Base-by-base conservation (phyloP, 1,139 yeast species). In the Suhomyces bokatorum region DNA sequence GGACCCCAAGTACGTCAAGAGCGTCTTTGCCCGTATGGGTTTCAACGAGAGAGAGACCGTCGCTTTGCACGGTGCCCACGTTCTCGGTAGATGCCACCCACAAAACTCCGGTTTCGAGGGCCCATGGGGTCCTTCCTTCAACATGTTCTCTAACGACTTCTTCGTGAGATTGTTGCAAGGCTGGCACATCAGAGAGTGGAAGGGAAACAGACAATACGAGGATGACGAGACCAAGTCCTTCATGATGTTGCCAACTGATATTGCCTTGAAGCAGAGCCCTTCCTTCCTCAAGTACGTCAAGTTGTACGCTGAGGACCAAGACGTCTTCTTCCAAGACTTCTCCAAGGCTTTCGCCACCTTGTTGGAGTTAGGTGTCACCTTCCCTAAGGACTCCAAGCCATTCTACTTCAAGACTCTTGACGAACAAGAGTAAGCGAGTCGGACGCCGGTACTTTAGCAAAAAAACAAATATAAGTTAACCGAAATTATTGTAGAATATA, bases 71-170 rank as follows among this genome's bases (percentile, higher is more conserved):
- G 97, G 97, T 52, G 96, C 96, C 32, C 97, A 90, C 66, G 81
- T 87, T 49, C 75, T 89, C 53, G 97, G 97, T 50, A 67, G 77
- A 56, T 87, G 96, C 60, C 96, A 88, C 67, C 63, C 73, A 29
- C 58, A 69, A 39, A 73, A 75, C 52, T 77, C 85, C 11, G 97
- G 97, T 3, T 91, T 72, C 63, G 95, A 86, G 50, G 97, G 97
- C 40, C 96, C 96, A 41, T 91, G 98, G 98, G 95, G 93, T 45
- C 93, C 91, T 47, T 83, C 90, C 33, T 87, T 89, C 57, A 90
- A 90, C 55, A 72, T 79, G 66, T 87, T 91, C 66, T 83, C 93
- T 55, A 89, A 88, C 65, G 93, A 86, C 55, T 89, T 86, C 67
- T 91, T 68, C 72, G 82, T 80, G 50, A 76, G 87, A 58, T 77